Conservation (phyloP, 768 basidiomycete genomes). For the Suillus tomentosus region DNA sequence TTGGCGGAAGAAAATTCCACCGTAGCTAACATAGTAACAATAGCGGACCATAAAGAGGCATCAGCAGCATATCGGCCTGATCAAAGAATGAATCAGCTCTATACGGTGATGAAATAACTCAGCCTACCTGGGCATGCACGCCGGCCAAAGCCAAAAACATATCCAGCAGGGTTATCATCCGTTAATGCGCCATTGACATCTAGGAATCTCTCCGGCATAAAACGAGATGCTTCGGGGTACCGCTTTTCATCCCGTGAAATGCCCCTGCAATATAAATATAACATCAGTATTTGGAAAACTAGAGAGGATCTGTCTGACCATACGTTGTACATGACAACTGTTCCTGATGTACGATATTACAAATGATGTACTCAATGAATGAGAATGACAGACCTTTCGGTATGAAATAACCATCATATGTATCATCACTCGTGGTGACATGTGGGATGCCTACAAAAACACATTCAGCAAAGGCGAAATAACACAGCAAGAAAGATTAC, state of each 20-base stretch:
- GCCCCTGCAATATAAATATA: background rate
- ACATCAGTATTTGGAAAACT: background rate
- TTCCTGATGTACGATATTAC: background rate
- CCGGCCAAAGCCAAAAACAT: conserved; percentile 40
- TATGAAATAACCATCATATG: conserved; percentile 37
- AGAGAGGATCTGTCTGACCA: background rate
- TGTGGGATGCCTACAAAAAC: background rate
- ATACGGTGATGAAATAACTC: too few species aligned
- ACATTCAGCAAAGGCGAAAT: background rate
- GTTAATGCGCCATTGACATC: background rate
- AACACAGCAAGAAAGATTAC: background rate
- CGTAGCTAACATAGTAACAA: conserved; percentile 11
- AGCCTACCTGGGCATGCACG: conserved; percentile 23
- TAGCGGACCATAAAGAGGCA: conserved; percentile 8
- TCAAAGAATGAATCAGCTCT: too few species aligned
- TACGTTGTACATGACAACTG: background rate
- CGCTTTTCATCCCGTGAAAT: conserved; percentile 9
- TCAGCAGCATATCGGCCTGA: conserved; percentile 10
- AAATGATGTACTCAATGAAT: background rate
- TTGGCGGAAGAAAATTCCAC: conserved; percentile 2
- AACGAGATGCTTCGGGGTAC: conserved; percentile 14
- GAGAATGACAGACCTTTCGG: conserved; percentile 22
- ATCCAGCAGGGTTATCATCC: conserved; percentile 30
- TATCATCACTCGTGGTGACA: conserved; percentile 31
- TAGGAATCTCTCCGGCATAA: conserved; percentile 20